Conservation (phyloP, 371 early-diverging fungal genomes). For the Rhizopus delemar region DNA sequence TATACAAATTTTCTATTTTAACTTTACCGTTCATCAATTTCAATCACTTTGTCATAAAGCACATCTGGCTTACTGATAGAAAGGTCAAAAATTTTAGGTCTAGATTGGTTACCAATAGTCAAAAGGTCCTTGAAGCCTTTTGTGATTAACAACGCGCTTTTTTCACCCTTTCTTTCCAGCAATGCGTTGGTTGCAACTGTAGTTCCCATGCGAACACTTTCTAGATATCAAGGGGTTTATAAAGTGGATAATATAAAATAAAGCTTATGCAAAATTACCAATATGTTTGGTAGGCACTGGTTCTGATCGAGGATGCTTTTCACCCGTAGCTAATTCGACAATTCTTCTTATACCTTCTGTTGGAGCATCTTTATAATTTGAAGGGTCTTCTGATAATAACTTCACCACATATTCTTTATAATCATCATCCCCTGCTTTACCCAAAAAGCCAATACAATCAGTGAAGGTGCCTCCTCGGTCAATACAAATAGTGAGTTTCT, state of each 20-base stretch:
- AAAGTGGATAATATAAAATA: neutral
- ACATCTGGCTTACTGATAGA: constrained; percentile 79
- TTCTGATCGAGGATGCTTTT: constrained; percentile 64
- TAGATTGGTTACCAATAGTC: constrained; percentile 80
- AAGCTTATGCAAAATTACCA: constrained; percentile 40
- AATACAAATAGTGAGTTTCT: constrained; percentile 65
- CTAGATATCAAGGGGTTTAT: constrained; percentile 30
- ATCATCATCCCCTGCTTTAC: constrained; percentile 55
- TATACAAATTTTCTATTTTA: neutral
- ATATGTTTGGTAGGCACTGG: constrained; percentile 76
- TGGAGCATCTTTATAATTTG: constrained; percentile 92
- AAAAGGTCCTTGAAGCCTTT: constrained; percentile 84
- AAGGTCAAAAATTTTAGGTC: constrained; percentile 94
- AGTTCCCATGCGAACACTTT: constrained; percentile 93
- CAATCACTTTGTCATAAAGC: constrained; percentile 83
- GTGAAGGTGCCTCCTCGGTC: constrained; percentile 92
- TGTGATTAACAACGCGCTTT: constrained; percentile 84
- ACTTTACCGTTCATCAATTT: constrained; percentile 85
- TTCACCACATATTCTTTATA: constrained; percentile 70
- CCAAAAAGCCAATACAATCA: constrained; percentile 75
- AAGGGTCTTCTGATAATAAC: constrained; percentile 88
- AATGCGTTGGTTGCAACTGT: constrained; percentile 97
- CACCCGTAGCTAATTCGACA: constrained; percentile 80
- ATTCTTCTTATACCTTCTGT: constrained; percentile 92
- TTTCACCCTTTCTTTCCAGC: constrained; percentile 88